These are phyloP conservation scores for Acacia melanoxylon DNA, from an alignment of 306 rosid genomes.

Conservation along the genomic window DNA sequence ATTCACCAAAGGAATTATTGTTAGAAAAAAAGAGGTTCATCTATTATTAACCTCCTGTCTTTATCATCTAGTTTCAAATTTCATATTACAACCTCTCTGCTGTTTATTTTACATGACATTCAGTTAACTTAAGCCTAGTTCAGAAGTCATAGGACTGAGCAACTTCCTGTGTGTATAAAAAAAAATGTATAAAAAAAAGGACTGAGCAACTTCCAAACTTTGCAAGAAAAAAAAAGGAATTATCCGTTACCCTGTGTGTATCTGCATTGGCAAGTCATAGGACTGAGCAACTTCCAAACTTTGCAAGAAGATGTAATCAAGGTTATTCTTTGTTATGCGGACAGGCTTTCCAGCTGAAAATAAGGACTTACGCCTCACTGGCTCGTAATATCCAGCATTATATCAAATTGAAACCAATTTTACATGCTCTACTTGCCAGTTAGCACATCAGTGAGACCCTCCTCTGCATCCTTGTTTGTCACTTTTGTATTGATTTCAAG, in stretches of 20 bases:
- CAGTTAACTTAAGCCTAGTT: no score
- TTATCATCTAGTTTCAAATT: no score
- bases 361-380: constrained; percentile 34
- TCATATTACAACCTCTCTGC: no score
- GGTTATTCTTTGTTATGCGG: constrained; percentile 60
- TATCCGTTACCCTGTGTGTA: constrained; percentile 78
- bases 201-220: no score
- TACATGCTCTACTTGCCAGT: constrained; percentile 43
- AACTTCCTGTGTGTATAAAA: no score
- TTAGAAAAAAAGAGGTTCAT: neutral
- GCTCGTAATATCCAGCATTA: constrained; percentile 24
- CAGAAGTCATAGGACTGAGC: no score
- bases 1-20: neutral
- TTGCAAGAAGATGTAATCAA: constrained; percentile 65
- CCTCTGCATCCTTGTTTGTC: constrained; percentile 61
- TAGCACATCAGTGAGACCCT: constrained; percentile 62
- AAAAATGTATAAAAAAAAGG: no score
- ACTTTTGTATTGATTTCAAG: constrained; percentile 73
- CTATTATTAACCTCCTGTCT: no score
- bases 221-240: neutral
- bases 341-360: constrained; percentile 76
- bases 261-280: constrained; percentile 89
- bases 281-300: constrained; percentile 77
- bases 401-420: constrained; percentile 17
- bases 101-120: no score